phyloP scores from a whole-genome alignment of 2,329 filamentous ascomycete genomes.

The Fusarium abutilonis region DNA sequence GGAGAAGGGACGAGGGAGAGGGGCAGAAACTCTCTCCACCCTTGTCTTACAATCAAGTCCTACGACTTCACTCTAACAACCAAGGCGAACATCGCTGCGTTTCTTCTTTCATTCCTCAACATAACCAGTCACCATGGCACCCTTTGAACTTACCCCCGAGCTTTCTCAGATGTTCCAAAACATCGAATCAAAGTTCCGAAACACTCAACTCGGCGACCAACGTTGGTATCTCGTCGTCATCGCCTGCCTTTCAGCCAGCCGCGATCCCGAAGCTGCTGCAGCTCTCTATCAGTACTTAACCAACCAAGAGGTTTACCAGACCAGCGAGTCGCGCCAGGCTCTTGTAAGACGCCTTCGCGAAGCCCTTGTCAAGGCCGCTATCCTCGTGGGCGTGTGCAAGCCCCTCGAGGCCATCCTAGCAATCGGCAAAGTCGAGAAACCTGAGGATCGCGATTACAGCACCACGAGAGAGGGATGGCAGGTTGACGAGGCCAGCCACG shows the following conservation, averaged over 20 bases:
- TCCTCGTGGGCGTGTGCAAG: conserved; percentile 69
- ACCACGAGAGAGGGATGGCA: conserved; percentile 67
- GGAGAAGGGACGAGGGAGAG: not conserved
- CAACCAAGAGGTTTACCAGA: conserved; percentile 53
- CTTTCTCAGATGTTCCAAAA: conserved; percentile 25
- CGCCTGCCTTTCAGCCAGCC: conserved; percentile 32
- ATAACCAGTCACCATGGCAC: conserved; percentile 7
- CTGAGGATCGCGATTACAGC: conserved; percentile 66
- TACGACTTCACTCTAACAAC: not conserved
- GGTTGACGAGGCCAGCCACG: conserved; percentile 63
- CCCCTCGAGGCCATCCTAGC: conserved; percentile 68
- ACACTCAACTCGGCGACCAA: conserved; percentile 26
- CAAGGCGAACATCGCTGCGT: not conserved
- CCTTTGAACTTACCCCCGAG: conserved; percentile 13
- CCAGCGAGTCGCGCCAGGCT: conserved; percentile 55
- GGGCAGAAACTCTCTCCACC: not conserved
- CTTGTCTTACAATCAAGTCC: not conserved
- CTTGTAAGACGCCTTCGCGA: conserved; percentile 65
- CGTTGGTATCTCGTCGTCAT: conserved; percentile 37
- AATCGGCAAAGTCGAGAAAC: conserved; percentile 60
- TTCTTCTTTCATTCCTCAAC: not conserved
- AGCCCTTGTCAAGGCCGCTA: conserved; percentile 66
- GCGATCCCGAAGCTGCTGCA: conserved; percentile 31
- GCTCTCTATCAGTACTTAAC: conserved; percentile 47
- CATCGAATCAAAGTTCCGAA: conserved; percentile 30